Conservation (phyloP, 257 asterid species). For the Vinca minor region DNA sequence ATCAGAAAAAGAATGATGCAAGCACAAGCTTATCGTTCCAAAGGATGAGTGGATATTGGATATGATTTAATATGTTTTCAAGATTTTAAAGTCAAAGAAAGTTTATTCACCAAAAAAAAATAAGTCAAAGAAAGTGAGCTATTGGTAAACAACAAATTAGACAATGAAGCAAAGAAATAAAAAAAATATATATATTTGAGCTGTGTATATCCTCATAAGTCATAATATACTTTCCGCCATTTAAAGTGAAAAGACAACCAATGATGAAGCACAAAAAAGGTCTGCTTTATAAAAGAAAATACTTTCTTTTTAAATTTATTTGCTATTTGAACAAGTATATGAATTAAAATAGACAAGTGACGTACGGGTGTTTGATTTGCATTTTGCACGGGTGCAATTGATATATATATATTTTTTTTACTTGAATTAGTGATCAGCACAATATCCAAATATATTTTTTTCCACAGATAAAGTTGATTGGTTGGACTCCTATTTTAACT, state of each 20-base stretch:
- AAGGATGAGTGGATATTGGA: background rate
- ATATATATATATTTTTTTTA: background rate
- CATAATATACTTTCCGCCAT: constrained; percentile 2
- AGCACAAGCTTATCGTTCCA: no score
- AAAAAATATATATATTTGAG: background rate
- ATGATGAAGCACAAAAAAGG: constrained; percentile 9
- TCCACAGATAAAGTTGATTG: background rate
- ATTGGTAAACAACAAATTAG: background rate
- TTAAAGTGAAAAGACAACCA: background rate
- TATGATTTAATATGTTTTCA: background rate
- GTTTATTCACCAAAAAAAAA: no score
- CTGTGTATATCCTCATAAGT: background rate
- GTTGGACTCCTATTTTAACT: background rate
- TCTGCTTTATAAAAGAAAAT: background rate
- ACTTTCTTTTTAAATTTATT: background rate
- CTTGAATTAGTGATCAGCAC: background rate
- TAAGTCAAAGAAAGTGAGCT: constrained; percentile 11
- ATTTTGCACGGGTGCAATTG: background rate
- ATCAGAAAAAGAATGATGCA: no score
- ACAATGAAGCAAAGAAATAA: background rate
- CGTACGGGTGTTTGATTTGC: background rate
- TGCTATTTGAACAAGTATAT: no score
- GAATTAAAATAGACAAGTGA: background rate
- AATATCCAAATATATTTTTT: background rate
- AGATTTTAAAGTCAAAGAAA: constrained; percentile 8